Percentiles rank a stretch among this genome's conserved stretches.
These are phyloP conservation scores for Colletotrichum sp. DNA, from an alignment of 2,329 filamentous ascomycete genomes.

Conservation along the genomic window DNA sequence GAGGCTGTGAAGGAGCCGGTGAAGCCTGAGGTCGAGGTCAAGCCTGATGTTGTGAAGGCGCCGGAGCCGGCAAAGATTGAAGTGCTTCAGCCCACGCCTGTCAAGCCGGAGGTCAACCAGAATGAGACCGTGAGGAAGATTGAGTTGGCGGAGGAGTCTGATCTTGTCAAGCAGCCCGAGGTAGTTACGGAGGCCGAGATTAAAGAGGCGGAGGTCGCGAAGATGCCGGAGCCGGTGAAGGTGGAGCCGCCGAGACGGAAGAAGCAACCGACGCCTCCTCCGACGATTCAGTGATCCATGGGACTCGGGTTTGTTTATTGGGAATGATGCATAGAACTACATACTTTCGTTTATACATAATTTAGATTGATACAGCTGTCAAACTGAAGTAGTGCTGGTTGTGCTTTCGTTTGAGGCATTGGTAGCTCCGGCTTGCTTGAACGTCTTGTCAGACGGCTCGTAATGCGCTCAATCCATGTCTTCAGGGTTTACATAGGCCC, in stretches of 20 bases:
- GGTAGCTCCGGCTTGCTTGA: no score
- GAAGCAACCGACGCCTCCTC: conserved; percentile 4
- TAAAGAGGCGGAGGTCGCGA: neutral
- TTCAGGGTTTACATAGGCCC: no score
- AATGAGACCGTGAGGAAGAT: neutral
- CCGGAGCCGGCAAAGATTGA: neutral
- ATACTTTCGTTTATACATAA: neutral
- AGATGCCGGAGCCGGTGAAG: neutral
- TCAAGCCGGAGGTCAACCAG: neutral
- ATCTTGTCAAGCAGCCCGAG: neutral
- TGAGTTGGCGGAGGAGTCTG: neutral
- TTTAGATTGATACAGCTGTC: neutral
- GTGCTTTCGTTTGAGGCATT: rapidly evolving
- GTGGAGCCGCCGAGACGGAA: neutral
- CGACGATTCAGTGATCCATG: neutral
- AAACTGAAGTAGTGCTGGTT: rapidly evolving
- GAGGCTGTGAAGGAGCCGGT: neutral
- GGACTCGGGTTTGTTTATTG: neutral
- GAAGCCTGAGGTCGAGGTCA: neutral
- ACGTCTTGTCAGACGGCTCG: no score
- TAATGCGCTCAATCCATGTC: no score
- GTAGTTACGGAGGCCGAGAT: neutral
- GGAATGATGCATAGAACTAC: neutral
- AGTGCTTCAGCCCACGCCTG: neutral
- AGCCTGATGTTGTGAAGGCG: neutral